A percentile compares a stretch with the other conserved stretches of the same genome.
These are phyloP conservation scores for Sarocladiaceae sp. DNA, from an alignment of 2,329 filamentous ascomycete genomes.

Conservation along the genomic window DNA sequence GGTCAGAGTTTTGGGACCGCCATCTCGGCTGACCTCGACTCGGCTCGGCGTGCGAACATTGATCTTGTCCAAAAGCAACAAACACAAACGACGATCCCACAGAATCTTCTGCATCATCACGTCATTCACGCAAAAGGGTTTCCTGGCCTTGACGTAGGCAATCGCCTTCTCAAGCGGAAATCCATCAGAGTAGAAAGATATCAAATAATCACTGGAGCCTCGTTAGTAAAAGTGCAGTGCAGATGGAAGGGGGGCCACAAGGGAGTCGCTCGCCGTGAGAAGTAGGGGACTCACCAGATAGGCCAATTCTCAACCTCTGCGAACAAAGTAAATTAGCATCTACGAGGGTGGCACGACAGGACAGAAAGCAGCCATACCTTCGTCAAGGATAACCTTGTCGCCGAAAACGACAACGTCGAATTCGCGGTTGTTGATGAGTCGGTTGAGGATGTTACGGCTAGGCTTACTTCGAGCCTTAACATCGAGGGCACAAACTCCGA, in stretches of 20 bases:
- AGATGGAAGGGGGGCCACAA: neutral
- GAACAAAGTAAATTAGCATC: conserved; percentile 8
- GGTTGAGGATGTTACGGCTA: conserved; percentile 90
- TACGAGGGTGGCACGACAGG: neutral
- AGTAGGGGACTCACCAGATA: conserved; percentile 61
- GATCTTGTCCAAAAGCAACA: conserved; percentile 82
- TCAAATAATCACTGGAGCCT: conserved; percentile 68
- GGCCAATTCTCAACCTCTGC: conserved; percentile 90
- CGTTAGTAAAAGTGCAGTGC: conserved; percentile 13
- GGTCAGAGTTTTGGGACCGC: conserved; percentile 73
- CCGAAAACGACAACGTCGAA: conserved; percentile 98
- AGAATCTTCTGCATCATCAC: conserved; percentile 94
- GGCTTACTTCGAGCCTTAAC: conserved; percentile 95
- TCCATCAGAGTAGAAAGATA: conserved; percentile 97
- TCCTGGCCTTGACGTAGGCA: conserved; percentile 84
- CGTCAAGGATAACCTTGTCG: conserved; percentile 96
- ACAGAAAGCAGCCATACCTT: conserved; percentile 48
- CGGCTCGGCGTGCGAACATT: conserved; percentile 83
- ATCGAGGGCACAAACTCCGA: conserved; percentile 93
- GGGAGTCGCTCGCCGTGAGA: too few species aligned
- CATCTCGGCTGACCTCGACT: conserved; percentile 87
- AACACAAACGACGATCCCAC: conserved; percentile 89
- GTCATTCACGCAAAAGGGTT: conserved; percentile 97
- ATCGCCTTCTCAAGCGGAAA: conserved; percentile 97
- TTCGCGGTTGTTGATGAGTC: conserved; percentile 81